Base-by-base conservation (phyloP, 441 rosid species). In the Euphorbia celastroides region DNA sequence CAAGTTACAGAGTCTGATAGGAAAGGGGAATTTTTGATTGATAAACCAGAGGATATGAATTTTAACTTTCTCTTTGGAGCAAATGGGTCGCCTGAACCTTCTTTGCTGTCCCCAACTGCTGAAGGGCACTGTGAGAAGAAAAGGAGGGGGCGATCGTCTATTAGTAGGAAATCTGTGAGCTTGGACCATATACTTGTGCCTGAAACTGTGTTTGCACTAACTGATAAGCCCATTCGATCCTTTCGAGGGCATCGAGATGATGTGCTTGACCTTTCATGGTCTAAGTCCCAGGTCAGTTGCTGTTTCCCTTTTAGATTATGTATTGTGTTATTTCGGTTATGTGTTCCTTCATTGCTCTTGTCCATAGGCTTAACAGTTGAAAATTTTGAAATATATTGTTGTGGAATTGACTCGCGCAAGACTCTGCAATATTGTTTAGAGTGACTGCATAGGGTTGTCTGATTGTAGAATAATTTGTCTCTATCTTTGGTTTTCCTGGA, bases 191-290 rank as follows among this genome's bases (percentile, higher is more conserved):
- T 88, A 23, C 68, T 91, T 72, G 80, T 91, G 70, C 99, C 99
- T 22, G 86, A 93, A 42, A 88, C 76, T 66, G 83, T 91, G 60
- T 93, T 93, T 65, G 75, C 78, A 61, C 74, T 93, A 30, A 62
- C 82, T 66, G 99, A 91, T 84, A 86, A 79, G 67, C 97, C 97
- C 25, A 65, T 85, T 76, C 85, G 87, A 71, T 89, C 86, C 71
- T 91, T 91, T 74, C 77, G 57, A 42, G 99, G 99, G 52, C 99
- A 93, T 74, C 64, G 19, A 3, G 79, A 82, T 60, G 89, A 88
- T 74, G 81, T 93, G 67, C 85, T 91, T 82, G 93, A 92, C 83
- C 89, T 93, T 63, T 88, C 97, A 0, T 93, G 99, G 99, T 93
- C 99, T 11, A 83, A 79, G 70, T 76, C 88, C 72, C 87, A 86